Base-by-base conservation (phyloP, 257 asterid genomes). In the Jasminum sambac region DNA sequence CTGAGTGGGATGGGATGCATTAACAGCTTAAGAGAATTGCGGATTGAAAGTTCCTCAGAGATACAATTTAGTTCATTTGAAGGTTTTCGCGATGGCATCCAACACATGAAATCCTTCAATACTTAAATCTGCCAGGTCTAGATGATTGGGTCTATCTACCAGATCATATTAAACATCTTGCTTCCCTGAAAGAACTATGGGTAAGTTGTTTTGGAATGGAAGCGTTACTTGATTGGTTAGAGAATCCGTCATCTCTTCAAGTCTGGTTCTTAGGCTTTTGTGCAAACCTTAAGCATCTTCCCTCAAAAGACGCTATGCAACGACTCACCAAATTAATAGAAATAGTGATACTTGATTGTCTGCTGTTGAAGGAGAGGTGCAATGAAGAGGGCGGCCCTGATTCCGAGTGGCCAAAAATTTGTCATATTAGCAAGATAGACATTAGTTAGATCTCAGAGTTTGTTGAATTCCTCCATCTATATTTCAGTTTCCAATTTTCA, bases 181-280 rank as follows among this genome's bases (percentile, higher is more conserved):
- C 77, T 46, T 55, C 76, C 38, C 58, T 80, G 12, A 58, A 4
- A 2, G 0, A 0, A 0, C 4, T 83, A 0, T 0, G 0, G 0
- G 7, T 80, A 5, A 0, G 0, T 5, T 50, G 25, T 1, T 79
- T 74, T 0, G 75, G 70, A 37, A 48, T 72, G 0, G 63, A 74
- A 44, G 30, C 25, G n/a, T 67, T 83, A 55, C 84, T 76, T 11
- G 72, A 63, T 19, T 76, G 78, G 71, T 14, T 79, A 6, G 78
- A 41, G 34, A 73, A 63, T 30, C 60, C 71, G 42, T 13, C 48
- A 0, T 63, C 76, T 40, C 78, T 74, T 9, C 24, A 68, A 67
- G 0, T 0, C 0, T 66, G 76, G 4, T 0, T 0, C 0, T 17
- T 82, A 0, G 0, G 0, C 0, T 17, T 0, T 76, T n/a, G 74